Evolutionary conservation across 805 yeast genomes (phyloP), one percentile per base, ranked within the genome.

Genomic region (Ogataea ganodermae): DNA sequence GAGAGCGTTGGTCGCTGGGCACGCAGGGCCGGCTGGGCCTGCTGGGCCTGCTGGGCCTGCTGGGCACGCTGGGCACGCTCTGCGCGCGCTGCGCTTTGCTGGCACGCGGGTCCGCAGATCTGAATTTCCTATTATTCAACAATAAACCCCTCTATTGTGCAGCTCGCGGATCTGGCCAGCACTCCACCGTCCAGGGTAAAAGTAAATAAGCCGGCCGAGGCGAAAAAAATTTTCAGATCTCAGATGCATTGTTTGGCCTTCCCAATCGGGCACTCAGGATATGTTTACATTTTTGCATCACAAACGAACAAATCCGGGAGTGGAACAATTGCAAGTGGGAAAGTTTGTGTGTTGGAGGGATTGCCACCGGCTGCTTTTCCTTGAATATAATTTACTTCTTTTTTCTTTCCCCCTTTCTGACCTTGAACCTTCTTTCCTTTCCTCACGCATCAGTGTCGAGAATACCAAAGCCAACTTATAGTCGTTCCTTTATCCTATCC

Each of bases 401-500:
- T 30, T 30, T 30, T 13, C 18, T 14, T 30, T 30, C 6, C 31
- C 31, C 31, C 33, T 30, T 33, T 6, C 31, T 4, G 14, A 17
- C 12, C 6, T 20, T 17, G 22, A 9, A 16, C 3, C 21, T 9
- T 24, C 24, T 31, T 13, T 8, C 12, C 27, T 17, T 24, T 32
- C 32, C 13, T 23, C 33, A 42, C 32, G 26, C 42, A 20, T 40
- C 43, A 17, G 35, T 40, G 43, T 40, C 35, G 43, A 40, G 35
- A 28, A 30, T 28, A 4, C 21, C 36, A 20, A 37, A 44, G 42
- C 60, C 59, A 49, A 55, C 60, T 52, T 43, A 26, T 26, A 58
- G 43, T 48, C 53, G 45, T 39, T 45, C 50, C 50, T 50, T 53
- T 46, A 51, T 44, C 50, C 37, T 41, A 45, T 39, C 43, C 39